Evolutionary conservation across 805 yeast species (phyloP).

Genomic region (Nakazawaea holstii): DNA sequence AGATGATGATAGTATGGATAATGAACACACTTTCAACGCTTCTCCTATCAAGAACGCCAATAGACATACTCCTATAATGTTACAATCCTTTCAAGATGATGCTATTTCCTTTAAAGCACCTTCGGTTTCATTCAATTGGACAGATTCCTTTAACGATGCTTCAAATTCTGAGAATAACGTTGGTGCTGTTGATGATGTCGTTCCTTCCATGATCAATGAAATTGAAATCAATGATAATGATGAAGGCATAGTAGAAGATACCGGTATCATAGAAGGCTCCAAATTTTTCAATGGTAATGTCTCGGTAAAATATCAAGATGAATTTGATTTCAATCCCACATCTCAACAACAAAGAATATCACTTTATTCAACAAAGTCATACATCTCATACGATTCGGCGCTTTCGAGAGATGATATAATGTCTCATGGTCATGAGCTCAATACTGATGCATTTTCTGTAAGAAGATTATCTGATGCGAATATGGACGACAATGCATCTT

Average conservation of each 20-base stretch:
- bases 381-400: constrained; percentile 8
- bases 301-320: neutral
- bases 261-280: neutral
- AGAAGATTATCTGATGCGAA: constrained; percentile 24
- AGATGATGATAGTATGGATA: constrained; percentile 8
- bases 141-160: constrained; percentile 22
- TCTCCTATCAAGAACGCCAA: constrained; percentile 17
- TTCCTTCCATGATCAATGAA: constrained; percentile 13
- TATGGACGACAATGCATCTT: constrained; percentile 30
- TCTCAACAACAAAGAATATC: constrained; percentile 1
- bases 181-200: constrained; percentile 9
- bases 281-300: too few species aligned
- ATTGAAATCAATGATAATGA: constrained; percentile 2
- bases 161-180: constrained; percentile 10
- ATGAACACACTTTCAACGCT: constrained; percentile 13
- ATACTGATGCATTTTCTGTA: constrained; percentile 18
- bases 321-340: constrained; percentile 4
- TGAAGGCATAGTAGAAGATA: neutral
- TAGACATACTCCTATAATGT: neutral
- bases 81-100: neutral
- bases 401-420: neutral
- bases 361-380: constrained; percentile 6
- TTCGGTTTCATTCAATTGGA: constrained; percentile 31
- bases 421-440: neutral
- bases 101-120: constrained; percentile 25